Percentiles rank a stretch among this genome's conserved stretches.
Evolutionary conservation across 805 yeast species (phyloP).

Genomic region (Wickerhamomyces subpelliculosus): DNA sequence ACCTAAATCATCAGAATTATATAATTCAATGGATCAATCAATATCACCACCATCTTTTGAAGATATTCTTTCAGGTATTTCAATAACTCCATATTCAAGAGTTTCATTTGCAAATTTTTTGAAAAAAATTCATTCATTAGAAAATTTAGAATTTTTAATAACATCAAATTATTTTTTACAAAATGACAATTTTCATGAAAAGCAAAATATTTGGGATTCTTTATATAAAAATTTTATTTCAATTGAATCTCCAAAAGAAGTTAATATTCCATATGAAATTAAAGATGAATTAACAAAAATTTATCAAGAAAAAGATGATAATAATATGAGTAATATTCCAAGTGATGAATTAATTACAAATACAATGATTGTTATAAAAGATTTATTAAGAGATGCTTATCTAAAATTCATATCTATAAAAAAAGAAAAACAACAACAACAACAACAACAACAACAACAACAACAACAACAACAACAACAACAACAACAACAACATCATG

Average conservation of each 20-base stretch:
- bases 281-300: slow-evolving; percentile 8
- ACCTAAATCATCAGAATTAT: slow-evolving; percentile 3
- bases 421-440: not conserved
- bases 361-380: slow-evolving; percentile 17
- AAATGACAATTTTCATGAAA: not conserved
- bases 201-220: slow-evolving; percentile 13
- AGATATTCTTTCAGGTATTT: slow-evolving; percentile 14
- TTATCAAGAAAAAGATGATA: no score
- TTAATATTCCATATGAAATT: slow-evolving; percentile 21
- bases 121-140: slow-evolving; percentile 19
- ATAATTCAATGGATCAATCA: slow-evolving; percentile 2
- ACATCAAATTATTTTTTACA: slow-evolving; percentile 13
- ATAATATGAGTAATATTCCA: slow-evolving; percentile 11
- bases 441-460: no score
- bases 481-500: no score
- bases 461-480: no score
- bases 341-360: slow-evolving; percentile 9
- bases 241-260: slow-evolving; percentile 31
- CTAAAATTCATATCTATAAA: slow-evolving; percentile 13
- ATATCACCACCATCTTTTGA: slow-evolving; percentile 15
- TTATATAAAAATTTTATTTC: slow-evolving; percentile 33
- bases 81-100: slow-evolving; percentile 20
- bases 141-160: slow-evolving; percentile 21
- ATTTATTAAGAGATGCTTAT: slow-evolving; percentile 18
- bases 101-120: slow-evolving; percentile 19